Base-by-base conservation (phyloP, 2,329 filamentous ascomycete species). In the Neofusicoccum umdonicola region DNA sequence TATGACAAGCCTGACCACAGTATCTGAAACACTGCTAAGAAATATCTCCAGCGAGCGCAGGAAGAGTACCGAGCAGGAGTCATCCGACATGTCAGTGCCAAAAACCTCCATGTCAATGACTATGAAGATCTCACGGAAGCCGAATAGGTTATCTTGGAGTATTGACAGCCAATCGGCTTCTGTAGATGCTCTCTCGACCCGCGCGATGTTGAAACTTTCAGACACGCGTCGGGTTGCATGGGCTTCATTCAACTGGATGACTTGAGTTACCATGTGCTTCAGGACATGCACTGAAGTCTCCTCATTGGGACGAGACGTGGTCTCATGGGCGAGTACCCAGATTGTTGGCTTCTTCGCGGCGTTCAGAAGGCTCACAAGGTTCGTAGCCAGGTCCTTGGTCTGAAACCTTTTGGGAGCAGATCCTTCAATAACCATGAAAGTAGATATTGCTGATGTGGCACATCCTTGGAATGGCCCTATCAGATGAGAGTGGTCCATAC, bases 41-140 rank as follows among this genome's bases (percentile, higher is more conserved):
- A 22, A 3, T 22, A 22, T 22, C 22, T 22, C 22, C 22, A 22
- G 22, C 22, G 22, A 22, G 3, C 22, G 22, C 22, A 22, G 22
- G 22, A 22, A 22, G 22, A 22, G 22, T 22, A 22, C 3, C 22
- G 22, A 22, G 22, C 22, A 22, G 22, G 22, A 22, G 22, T 3
- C 22, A 22, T 22, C 22, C 22, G 22, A 22, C 22, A 22, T 22
- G 22, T 22, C 22, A 22, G 22, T 22, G 13, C 47, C 35, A 12
- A 63, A 47, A 3, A 52, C 31, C 27, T 63, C 61, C 39, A 63
- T 52, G n/a, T 63, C 61, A 4, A 63, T 17, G 4, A 63, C 35
- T 6, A 63, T 4, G 35, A 41, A 63, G 5, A 63, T 12, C 47
- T 63, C 61, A 4, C 47, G 17, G 3, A 63, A 13, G 1, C 61